Base-by-base conservation (phyloP, 192 early-diverging fungal genomes). In the Spinellus fusiger region DNA sequence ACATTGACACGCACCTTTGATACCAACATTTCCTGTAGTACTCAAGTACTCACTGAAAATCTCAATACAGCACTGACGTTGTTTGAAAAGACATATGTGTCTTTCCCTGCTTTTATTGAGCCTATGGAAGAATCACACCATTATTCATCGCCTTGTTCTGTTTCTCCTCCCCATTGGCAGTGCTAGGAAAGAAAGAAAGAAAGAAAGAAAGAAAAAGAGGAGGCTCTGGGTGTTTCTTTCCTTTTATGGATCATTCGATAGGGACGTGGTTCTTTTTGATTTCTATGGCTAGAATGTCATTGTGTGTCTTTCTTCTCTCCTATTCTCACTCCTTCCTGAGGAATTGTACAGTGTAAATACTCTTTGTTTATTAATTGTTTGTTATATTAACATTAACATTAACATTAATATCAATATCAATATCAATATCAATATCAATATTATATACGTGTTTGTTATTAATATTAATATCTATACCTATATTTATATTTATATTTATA, bases 1-100 rank as follows among this genome's bases (percentile, higher is more conserved):
- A 23, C 22, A 25, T 56, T 56, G 34, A 56, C 54, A n/a, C n/a
- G n/a, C n/a, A n/a, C n/a, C n/a, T n/a, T n/a, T 44, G 40, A 44
- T 44, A 18, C 40, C 40, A 56, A 40, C 1, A 35, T 37, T 37
- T 25, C 49, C 4, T 51, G 15, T 20, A 56, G 22, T 2, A 25
- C 37, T 5, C 54, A 56, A 15, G 35, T 5, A 5, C 23, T 56
- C 33, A 35, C 37, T 23, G 35, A 56, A 9, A 56, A 25, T 25
- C 31, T 35, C 37, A 56, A 56, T 56, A 35, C 35, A 4, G 32
- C 22, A 25, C 38, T 56, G 34, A 56, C 54, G 8, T 5, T 20
- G 26, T 56, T 56, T 23, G 54, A 56, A 37, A 56, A 40, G 12
- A 56, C 35, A 8, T 56, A 56, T 12, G 26, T 40, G 10, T 56